Conservation (phyloP, 345 rosid species). For the Hypericum perforatum region DNA sequence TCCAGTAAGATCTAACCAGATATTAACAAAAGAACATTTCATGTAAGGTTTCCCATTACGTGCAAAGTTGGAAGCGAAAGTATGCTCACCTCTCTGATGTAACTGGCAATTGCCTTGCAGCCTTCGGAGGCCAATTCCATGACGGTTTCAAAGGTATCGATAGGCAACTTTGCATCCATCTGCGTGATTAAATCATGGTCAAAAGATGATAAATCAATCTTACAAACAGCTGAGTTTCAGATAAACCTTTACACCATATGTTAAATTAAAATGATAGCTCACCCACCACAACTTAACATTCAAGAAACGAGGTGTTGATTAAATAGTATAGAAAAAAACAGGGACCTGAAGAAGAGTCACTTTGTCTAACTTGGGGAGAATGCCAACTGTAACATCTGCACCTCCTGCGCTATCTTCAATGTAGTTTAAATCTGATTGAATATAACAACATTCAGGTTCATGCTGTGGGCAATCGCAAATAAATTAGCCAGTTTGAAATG, state of each 20-base stretch:
- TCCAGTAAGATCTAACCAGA: constrained; percentile 62
- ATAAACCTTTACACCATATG: too few species aligned
- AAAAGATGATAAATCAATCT: too few species aligned
- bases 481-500: neutral
- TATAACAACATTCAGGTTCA: neutral
- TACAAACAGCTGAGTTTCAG: too few species aligned
- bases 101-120: constrained; percentile 74
- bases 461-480: neutral
- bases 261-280: neutral
- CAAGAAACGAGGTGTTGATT: neutral
- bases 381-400: constrained; percentile 81
- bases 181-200: constrained; percentile 15
- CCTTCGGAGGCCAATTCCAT: constrained; percentile 80
- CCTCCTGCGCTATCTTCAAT: constrained; percentile 96
- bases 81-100: constrained; percentile 51
- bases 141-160: constrained; percentile 74
- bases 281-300: neutral
- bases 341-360: constrained; percentile 93
- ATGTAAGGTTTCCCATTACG: neutral
- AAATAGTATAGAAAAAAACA: neutral
- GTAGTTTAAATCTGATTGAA: constrained; percentile 60
- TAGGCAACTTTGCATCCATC: constrained; percentile 88
- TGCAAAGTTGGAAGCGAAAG: neutral
- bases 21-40: neutral
- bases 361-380: constrained; percentile 81